Conservation (phyloP, 2,329 filamentous ascomycete genomes). For the Ophiocordyceps robertsii region DNA sequence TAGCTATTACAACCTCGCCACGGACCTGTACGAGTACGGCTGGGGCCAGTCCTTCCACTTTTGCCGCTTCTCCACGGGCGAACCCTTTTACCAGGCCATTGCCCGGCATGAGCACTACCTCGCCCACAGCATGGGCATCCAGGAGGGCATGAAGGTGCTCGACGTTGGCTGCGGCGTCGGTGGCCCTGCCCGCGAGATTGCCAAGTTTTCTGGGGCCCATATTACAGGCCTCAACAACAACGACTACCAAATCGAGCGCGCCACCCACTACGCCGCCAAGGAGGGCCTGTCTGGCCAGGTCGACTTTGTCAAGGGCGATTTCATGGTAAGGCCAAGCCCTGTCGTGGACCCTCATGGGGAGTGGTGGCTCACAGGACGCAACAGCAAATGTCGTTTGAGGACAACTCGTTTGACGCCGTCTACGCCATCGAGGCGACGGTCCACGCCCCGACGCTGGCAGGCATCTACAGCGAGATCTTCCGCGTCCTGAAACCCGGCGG, state of each 20-base stretch:
- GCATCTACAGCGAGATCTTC: conserved; percentile 90
- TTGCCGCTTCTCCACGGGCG: conserved; percentile 78
- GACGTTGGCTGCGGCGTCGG: conserved; percentile 97
- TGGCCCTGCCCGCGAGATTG: conserved; percentile 88
- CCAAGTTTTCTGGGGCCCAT: conserved; percentile 84
- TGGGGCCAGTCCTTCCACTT: conserved; percentile 98
- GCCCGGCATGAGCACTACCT: conserved; percentile 97
- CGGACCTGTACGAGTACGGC: conserved; percentile 90
- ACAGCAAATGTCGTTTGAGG: conserved; percentile 74
- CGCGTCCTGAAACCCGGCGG: conserved; percentile 92
- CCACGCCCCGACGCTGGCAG: conserved; percentile 80
- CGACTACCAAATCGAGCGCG: conserved; percentile 95
- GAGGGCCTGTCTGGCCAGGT: conserved; percentile 71
- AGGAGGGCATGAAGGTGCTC: conserved; percentile 76
- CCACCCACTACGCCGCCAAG: conserved; percentile 70
- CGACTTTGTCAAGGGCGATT: conserved; percentile 85
- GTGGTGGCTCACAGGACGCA: not conserved
- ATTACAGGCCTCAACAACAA: conserved; percentile 96
- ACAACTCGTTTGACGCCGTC: conserved; percentile 85
- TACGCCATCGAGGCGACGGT: conserved; percentile 97
- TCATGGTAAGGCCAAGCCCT: conserved; percentile 51
- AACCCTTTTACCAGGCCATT: conserved; percentile 82
- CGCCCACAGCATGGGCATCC: conserved; percentile 74
- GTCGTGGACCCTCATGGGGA: not conserved
- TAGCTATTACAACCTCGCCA: conserved; percentile 95